Percentiles rank a stretch among this genome's conserved stretches.
These are phyloP conservation scores for Penicillium ochrochloron DNA, from an alignment of 495 filamentous ascomycete genomes.

Conservation along the genomic window DNA sequence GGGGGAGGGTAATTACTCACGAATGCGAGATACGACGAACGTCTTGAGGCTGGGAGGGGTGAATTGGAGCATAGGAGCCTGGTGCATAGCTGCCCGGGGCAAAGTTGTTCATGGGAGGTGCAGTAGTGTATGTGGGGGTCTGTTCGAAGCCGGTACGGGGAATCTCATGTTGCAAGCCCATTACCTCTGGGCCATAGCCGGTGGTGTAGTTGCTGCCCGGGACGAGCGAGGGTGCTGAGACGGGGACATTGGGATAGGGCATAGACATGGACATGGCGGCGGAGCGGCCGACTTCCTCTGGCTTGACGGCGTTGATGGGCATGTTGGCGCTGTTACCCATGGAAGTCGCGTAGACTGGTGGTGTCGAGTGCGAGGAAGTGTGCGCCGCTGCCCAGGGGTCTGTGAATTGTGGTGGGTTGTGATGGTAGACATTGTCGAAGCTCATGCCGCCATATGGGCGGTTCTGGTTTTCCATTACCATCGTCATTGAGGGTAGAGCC, in stretches of 20 bases:
- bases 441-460: conserved; percentile 78
- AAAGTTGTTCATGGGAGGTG: conserved; percentile 69
- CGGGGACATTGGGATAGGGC: conserved; percentile 73
- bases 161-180: conserved; percentile 74
- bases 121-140: conserved; percentile 67
- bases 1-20: conserved; percentile 67
- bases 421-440: conserved; percentile 79
- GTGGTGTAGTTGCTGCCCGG: conserved; percentile 73
- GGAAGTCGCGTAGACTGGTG: conserved; percentile 59
- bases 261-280: conserved; percentile 73
- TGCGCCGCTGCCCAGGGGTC: conserved; percentile 77
- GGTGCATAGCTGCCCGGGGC: conserved; percentile 62
- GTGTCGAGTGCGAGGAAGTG: conserved; percentile 59
- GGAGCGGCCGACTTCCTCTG: conserved; percentile 62
- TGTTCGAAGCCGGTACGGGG: conserved; percentile 56
- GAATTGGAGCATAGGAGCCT: conserved; percentile 56
- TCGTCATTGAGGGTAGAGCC: conserved; percentile 64
- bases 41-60: conserved; percentile 61
- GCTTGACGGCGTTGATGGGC: conserved; percentile 57
- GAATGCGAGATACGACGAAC: conserved; percentile 84
- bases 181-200: conserved; percentile 71
- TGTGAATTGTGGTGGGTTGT: conserved; percentile 81
- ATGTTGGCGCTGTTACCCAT: conserved; percentile 62
- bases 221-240: conserved; percentile 69
- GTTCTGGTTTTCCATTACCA: conserved; percentile 88